These are phyloP conservation scores for Lactuca saligna DNA, from an alignment of 129 eudicot species.

Conservation along the genomic window DNA sequence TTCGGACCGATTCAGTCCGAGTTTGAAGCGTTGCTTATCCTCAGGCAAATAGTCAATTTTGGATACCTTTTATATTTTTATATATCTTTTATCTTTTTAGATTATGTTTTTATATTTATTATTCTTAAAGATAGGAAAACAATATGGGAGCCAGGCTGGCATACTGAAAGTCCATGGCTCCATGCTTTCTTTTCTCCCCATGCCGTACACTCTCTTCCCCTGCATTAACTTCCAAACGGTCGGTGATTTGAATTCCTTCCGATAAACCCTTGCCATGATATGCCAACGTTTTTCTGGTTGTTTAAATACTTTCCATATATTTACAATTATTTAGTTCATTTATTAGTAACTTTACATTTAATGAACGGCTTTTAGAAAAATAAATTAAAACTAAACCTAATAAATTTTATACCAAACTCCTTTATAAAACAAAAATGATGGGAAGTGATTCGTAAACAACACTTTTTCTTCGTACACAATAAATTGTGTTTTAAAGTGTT, in stretches of 20 bases:
- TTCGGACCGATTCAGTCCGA: too few species aligned
- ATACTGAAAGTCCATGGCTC: slow-evolving; percentile 41
- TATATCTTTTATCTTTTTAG: neutral
- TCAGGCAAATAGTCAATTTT: too few species aligned
- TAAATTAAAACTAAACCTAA: too few species aligned
- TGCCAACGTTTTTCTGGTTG: slow-evolving; percentile 5
- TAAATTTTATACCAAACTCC: slow-evolving; percentile 16
- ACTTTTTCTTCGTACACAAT: too few species aligned
- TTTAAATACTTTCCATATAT: slow-evolving; percentile 2
- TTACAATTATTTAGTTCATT: neutral
- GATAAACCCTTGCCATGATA: neutral
- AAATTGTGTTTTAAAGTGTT: too few species aligned
- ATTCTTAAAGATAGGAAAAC: neutral
- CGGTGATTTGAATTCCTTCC: slow-evolving; percentile 54
- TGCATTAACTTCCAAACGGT: slow-evolving; percentile 62
- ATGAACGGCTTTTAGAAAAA: too few species aligned
- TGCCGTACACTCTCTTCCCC: slow-evolving; percentile 32
- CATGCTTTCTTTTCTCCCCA: slow-evolving; percentile 20
- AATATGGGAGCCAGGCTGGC: slow-evolving; percentile 48
- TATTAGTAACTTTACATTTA: too few species aligned
- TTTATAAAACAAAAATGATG: neutral
- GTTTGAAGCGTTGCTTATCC: too few species aligned
- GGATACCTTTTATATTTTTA: neutral
- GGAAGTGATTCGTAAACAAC: too few species aligned
- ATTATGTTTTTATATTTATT: neutral